Percentiles rank a stretch among this genome's conserved stretches.
Evolutionary conservation across 768 basidiomycete genomes (phyloP).

Genomic region (Wakefieldia striispora): DNA sequence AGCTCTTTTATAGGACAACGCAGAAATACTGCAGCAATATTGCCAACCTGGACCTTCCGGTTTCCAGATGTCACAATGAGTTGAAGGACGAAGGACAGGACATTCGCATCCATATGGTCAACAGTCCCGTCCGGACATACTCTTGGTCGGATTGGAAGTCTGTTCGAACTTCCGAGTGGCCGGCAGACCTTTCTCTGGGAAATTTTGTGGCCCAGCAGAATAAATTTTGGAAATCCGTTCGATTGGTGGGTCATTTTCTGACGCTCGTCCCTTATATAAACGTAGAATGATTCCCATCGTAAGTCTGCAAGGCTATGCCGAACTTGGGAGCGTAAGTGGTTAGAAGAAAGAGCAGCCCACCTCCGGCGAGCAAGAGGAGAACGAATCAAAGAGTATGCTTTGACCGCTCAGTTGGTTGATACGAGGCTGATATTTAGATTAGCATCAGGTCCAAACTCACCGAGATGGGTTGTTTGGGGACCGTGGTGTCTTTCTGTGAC

Average conservation of each 20-base stretch:
- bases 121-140: no score
- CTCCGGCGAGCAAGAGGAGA: slow-evolving; percentile 1
- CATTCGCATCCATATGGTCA: no score
- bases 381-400: slow-evolving; percentile 4
- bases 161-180: not conserved
- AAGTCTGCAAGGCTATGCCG: slow-evolving; percentile 7
- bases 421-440: not conserved
- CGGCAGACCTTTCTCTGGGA: not conserved
- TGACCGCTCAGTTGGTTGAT: not conserved
- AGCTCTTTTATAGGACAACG: slow-evolving; percentile 2
- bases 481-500: no score
- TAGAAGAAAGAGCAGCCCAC: not conserved
- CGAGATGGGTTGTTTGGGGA: not conserved
- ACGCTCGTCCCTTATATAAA: not conserved
- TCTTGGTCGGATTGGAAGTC: slow-evolving; percentile 6
- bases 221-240: not conserved
- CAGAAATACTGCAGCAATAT: no score
- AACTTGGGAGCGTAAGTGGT: not conserved
- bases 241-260: not conserved
- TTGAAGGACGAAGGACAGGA: not conserved
- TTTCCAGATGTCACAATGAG: not conserved
- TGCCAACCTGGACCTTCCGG: not conserved
- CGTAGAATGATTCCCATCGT: not conserved
- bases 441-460: slow-evolving; percentile 3
- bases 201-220: not conserved